Evolutionary conservation across 228 moss, liverwort and hornwort genomes (phyloP).

Genomic region (Sphagnum magellanicum): DNA sequence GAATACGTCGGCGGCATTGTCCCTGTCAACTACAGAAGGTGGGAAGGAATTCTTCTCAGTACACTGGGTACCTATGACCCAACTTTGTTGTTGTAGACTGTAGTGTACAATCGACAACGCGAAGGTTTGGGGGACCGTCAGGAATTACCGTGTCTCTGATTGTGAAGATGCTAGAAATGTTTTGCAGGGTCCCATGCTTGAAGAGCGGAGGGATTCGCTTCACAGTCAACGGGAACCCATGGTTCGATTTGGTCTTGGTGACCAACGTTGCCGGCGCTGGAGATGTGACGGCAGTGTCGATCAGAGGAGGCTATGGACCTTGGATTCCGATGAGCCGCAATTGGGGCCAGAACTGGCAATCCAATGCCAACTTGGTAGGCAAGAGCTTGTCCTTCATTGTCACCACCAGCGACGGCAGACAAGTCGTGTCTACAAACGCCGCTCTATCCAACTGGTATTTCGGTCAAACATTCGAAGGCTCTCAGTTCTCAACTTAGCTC

Average conservation of each 20-base stretch:
- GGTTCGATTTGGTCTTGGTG: conserved; percentile 35
- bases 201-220: conserved; percentile 35
- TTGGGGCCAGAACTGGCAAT: conserved; percentile 46
- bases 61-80: background rate
- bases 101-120: background rate
- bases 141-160: background rate
- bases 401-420: conserved; percentile 6
- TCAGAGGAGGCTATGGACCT: conserved; percentile 10
- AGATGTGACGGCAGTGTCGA: conserved; percentile 17
- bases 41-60: background rate
- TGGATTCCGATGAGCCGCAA: conserved; percentile 33
- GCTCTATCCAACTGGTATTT: conserved; percentile 24
- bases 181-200: conserved; percentile 28
- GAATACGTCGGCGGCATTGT: conserved; percentile 23
- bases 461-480: conserved; percentile 34
- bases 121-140: background rate
- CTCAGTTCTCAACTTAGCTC: too few relatives aligned
- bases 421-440: conserved; percentile 11
- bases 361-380: conserved; percentile 13
- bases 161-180: background rate
- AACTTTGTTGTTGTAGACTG: background rate
- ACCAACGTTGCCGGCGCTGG: conserved; percentile 49
- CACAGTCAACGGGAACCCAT: conserved; percentile 27
- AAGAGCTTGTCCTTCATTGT: conserved; percentile 27
- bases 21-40: conserved; percentile 33